Conservation (phyloP, 73 alveolate species). For the Blepharisma stoltei region DNA sequence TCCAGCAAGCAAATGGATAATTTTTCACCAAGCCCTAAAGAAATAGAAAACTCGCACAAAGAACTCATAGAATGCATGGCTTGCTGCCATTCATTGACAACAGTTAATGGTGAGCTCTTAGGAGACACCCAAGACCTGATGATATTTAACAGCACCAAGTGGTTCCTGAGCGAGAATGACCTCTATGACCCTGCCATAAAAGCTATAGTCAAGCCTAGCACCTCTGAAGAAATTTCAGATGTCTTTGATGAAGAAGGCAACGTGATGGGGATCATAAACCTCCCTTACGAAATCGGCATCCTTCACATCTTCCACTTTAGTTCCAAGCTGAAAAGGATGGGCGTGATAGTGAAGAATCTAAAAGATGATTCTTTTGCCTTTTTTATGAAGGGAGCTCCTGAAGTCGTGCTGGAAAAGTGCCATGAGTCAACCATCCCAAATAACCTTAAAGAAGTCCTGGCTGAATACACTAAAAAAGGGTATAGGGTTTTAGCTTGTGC, state of each 20-base stretch:
- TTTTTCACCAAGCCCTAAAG: not conserved
- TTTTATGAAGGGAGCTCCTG: conserved; percentile 6
- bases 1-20: not conserved
- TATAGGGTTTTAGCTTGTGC: conserved; percentile 84
- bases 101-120: conserved; percentile 76
- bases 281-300: conserved; percentile 59
- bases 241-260: not conserved
- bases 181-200: conserved; percentile 13
- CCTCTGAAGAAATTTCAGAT: not conserved
- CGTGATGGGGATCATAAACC: not conserved
- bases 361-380: not conserved
- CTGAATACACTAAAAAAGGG: conserved; percentile 76
- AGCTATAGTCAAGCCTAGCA: not conserved
- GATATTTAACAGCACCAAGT: conserved; percentile 93
- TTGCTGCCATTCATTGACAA: conserved; percentile 87
- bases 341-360: conserved; percentile 61
- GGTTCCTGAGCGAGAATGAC: conserved; percentile 57
- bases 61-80: conserved; percentile 46
- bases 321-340: conserved; percentile 85
- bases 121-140: conserved; percentile 97
- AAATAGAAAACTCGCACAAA: not conserved
- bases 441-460: conserved; percentile 62
- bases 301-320: conserved; percentile 87
- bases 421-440: conserved; percentile 42
- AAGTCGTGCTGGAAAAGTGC: not conserved